These are phyloP conservation scores for Apophysomyces trapeziformis DNA, from an alignment of 371 early-diverging fungal species.

Conservation along the genomic window DNA sequence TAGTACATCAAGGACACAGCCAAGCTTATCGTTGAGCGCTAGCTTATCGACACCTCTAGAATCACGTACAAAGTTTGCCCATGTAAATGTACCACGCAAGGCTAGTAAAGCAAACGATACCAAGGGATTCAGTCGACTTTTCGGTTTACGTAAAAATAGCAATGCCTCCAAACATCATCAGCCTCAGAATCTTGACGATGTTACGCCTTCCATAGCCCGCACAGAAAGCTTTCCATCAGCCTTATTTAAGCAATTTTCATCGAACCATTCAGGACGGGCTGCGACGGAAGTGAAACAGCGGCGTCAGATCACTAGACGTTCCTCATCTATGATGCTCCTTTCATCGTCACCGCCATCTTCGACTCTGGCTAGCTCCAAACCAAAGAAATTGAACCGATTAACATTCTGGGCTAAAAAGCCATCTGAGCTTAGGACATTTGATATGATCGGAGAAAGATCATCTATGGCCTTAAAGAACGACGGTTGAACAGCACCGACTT, in stretches of 20 bases:
- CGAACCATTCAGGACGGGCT: neutral
- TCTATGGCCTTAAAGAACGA: neutral
- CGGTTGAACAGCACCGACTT: neutral
- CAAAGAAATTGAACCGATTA: conserved; percentile 2
- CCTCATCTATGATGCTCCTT: conserved; percentile 1
- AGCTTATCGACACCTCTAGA: conserved; percentile 5
- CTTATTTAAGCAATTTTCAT: conserved; percentile 3
- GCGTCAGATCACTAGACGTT: neutral
- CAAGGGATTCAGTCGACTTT: neutral
- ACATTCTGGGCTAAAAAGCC: neutral
- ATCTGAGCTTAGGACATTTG: neutral
- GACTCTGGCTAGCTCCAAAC: neutral
- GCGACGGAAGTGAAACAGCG: neutral
- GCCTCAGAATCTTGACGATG: neutral
- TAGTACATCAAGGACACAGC: neutral
- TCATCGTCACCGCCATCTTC: neutral
- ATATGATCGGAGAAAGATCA: neutral
- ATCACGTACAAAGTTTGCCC: conserved; percentile 2
- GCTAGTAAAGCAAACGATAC: conserved; percentile 1
- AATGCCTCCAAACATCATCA: neutral
- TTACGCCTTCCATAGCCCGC: neutral
- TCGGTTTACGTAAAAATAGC: conserved; percentile 2
- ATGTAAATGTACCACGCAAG: conserved; percentile 7
- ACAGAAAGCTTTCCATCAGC: conserved; percentile 3
- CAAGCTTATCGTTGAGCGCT: neutral